Evolutionary conservation across 129 eudicot genomes (phyloP).

Genomic region (Daucus carota): DNA sequence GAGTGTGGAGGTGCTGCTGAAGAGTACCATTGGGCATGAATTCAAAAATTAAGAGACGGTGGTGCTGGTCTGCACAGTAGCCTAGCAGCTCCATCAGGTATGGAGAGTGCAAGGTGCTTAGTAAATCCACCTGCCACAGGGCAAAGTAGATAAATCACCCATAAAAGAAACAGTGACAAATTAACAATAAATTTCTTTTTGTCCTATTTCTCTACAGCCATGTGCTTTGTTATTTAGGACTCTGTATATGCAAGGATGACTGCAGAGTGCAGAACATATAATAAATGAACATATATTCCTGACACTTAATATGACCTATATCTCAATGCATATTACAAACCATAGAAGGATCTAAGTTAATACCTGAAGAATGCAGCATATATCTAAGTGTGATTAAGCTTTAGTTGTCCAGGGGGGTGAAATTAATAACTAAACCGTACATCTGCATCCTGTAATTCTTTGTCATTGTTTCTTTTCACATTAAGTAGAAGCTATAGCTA

Average conservation of each 20-base stretch:
- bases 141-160: not conserved
- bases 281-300: not conserved
- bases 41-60: constrained; percentile 66
- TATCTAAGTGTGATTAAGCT: constrained; percentile 2
- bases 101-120: constrained; percentile 65
- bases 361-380: not conserved
- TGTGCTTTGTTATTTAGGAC: constrained; percentile 4
- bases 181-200: not conserved
- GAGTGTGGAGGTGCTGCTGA: constrained; percentile 53
- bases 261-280: constrained; percentile 1
- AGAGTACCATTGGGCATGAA: constrained; percentile 76
- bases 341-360: constrained; percentile 1
- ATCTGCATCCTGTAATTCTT: constrained; percentile 1
- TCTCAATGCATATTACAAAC: not conserved
- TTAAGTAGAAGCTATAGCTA: not conserved
- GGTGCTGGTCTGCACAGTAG: constrained; percentile 90
- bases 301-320: not conserved
- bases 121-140: constrained; percentile 66
- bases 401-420: not conserved
- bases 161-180: not conserved
- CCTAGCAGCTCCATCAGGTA: constrained; percentile 75
- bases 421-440: not conserved
- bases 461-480: not conserved
- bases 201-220: constrained; percentile 10
- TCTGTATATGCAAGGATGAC: constrained; percentile 1